Evolutionary conservation across 345 rosid species (phyloP), one percentile per base, ranked within the genome.

Genomic region (Rhizophora mangle): DNA sequence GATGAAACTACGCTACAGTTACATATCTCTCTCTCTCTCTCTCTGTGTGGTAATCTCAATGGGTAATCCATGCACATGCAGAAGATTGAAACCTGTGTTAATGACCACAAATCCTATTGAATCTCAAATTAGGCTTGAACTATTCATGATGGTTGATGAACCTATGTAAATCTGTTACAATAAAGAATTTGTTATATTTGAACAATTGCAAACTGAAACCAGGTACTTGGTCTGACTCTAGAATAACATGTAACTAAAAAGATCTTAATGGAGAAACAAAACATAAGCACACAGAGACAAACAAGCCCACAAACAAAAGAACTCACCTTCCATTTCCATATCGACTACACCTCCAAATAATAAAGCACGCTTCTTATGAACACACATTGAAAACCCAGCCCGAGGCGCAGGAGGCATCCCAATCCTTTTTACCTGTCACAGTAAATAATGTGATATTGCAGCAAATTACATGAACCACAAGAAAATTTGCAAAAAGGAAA

Each of bases 371-470:
- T 88, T 94, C 82, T 94, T 91, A 81, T 94, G 97, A 76, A 94
- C 91, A 82, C 95, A 89, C 81, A 89, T 82, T 1, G 97, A 85
- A 85, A 91, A 89, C 24, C 97, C 95, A 58, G 97, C 98, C 71
- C 97, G 95, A 67, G 96, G 90, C 27, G 96, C 89, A 52, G 96
- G 98, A 82, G 93, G 95, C 95, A 94, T 91, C 82, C 98, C 98
- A 68, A 78, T 89, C 80, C 89, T 89, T 84, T 91, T 94, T 68
- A 94, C 93, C 98, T 94, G 76, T 71, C 56, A 58, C 32, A 56
- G 63, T 54, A 69, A 60, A 43, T 39, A 43, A 43, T 43, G 13
- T 43, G 19, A 13, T 60, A 64, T 37, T 26, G 22, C 46, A 19
- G 6, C 24, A n/a, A 47, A 62, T 43, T 7, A 21, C 36, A 47